A percentile compares a stretch with the other conserved stretches of the same genome.
Evolutionary conservation across 305 asterid genomes (phyloP).

Genomic region (Ilex paraguariensis): DNA sequence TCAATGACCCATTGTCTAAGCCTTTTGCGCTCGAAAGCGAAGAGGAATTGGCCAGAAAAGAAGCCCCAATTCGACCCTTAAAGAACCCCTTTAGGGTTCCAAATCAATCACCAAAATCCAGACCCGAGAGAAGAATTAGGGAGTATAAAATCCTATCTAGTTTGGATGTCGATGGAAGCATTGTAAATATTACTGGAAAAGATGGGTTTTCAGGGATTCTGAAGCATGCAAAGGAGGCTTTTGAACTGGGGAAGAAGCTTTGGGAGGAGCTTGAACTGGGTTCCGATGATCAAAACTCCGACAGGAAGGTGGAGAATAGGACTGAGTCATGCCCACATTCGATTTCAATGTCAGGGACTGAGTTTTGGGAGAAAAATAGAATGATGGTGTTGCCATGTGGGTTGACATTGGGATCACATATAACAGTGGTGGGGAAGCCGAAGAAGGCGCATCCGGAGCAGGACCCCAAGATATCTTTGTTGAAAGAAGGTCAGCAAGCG

Average conservation of each 20-base stretch:
- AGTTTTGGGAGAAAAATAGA: slow-evolving; percentile 42
- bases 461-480: slow-evolving; percentile 72
- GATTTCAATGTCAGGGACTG: slow-evolving; percentile 43
- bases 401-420: slow-evolving; percentile 76
- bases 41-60: slow-evolving; percentile 37
- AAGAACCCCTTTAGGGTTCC: slow-evolving; percentile 24
- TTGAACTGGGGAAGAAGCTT: slow-evolving; percentile 53
- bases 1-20: slow-evolving; percentile 32
- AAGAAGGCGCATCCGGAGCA: slow-evolving; percentile 67
- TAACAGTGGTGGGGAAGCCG: slow-evolving; percentile 78
- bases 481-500: slow-evolving; percentile 65
- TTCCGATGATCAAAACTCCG: slow-evolving; percentile 13
- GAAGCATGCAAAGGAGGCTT: slow-evolving; percentile 66
- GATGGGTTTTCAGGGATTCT: slow-evolving; percentile 43
- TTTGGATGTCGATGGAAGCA: slow-evolving; percentile 53
- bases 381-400: slow-evolving; percentile 88
- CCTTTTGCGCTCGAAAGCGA: slow-evolving; percentile 50
- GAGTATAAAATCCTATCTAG: slow-evolving; percentile 38
- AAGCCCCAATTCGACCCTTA: slow-evolving; percentile 36
- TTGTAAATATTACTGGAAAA: slow-evolving; percentile 30
- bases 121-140: slow-evolving; percentile 30
- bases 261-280: slow-evolving; percentile 66
- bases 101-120: slow-evolving; percentile 15
- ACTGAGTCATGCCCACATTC: slow-evolving; percentile 58
- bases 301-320: slow-evolving; percentile 24